Conservation (phyloP, 2,329 filamentous ascomycete species). For the Colletotrichum aenigma region DNA sequence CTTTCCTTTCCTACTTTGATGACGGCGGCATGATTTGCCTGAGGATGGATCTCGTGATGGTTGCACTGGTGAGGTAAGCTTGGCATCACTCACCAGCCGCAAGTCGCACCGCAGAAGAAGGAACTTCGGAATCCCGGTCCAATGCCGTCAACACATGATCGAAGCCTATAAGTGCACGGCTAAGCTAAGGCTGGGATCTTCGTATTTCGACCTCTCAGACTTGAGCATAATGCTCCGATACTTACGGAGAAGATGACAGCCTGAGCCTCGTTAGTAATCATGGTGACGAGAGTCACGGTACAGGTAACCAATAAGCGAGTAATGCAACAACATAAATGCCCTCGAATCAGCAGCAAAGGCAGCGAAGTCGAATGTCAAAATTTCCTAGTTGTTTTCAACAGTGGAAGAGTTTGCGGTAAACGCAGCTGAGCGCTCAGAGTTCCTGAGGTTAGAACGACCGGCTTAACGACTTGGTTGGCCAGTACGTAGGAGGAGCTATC, state of each 20-base stretch:
- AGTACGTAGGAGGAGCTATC: not conserved
- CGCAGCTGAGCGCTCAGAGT: not conserved
- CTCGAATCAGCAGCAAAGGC: not conserved
- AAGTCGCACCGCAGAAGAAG: not conserved
- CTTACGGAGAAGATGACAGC: not conserved
- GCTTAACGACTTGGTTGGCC: not conserved
- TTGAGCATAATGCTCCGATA: not conserved
- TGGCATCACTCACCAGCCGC: conserved; percentile 1
- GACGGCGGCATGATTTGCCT: not conserved
- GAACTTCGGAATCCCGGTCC: not conserved
- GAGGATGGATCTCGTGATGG: not conserved
- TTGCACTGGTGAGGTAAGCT: not conserved
- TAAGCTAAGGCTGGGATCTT: not conserved
- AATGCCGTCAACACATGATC: not conserved
- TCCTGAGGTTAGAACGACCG: not conserved
- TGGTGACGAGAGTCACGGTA: not conserved
- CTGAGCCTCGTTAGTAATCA: not conserved
- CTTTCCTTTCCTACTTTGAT: not conserved
- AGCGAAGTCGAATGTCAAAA: not conserved
- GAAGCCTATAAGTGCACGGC: not conserved
- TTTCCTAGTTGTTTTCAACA: not conserved
- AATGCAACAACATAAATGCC: not conserved
- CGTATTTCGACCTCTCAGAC: conserved; percentile 11
- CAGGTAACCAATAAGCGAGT: not conserved
- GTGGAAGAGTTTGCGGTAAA: not conserved